Percentiles rank a stretch among this genome's conserved stretches.
Conservation (phyloP, 2,329 filamentous ascomycete species). For the Paraphaeosphaeria sporulosa region DNA sequence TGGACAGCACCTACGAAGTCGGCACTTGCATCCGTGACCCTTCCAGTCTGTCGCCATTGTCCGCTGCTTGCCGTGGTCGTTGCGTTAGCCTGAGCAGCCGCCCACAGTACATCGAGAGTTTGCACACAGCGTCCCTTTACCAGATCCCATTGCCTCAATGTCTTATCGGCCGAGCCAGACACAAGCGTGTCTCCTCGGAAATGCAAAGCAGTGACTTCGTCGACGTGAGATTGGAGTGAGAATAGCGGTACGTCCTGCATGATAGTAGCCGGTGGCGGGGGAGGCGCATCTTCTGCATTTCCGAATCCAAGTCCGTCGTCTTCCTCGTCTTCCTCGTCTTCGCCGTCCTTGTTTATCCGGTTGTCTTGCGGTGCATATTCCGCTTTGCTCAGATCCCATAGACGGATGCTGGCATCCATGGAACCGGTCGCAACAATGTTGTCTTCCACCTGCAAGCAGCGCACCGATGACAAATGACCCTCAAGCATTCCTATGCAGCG, state of each 20-base stretch:
- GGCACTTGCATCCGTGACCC: conserved; percentile 71
- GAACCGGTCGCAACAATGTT: conserved; percentile 95
- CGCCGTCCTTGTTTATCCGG: conserved; percentile 55
- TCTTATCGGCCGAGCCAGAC: conserved; percentile 97
- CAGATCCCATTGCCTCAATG: conserved; percentile 95
- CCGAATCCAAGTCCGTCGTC: conserved; percentile 73
- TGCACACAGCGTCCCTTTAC: conserved; percentile 97
- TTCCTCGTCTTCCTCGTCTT: conserved; percentile 53
- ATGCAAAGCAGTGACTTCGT: conserved; percentile 92
- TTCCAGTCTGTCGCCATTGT: conserved; percentile 77
- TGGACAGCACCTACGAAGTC: conserved; percentile 96
- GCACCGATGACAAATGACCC: conserved; percentile 92
- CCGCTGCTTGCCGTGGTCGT: conserved; percentile 66
- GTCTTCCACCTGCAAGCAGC: conserved; percentile 91
- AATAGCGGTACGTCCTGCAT: conserved; percentile 92
- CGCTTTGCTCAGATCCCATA: conserved; percentile 93
- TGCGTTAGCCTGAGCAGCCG: conserved; percentile 85
- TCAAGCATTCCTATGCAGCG: conserved; percentile 91
- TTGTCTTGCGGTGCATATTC: conserved; percentile 77
- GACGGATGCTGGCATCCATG: conserved; percentile 89
- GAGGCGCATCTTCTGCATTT: conserved; percentile 74
- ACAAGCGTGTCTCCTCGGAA: conserved; percentile 90
- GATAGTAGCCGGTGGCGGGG: conserved; percentile 72
- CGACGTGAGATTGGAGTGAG: conserved; percentile 87
- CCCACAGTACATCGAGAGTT: conserved; percentile 97